Evolutionary conservation across 805 yeast genomes (phyloP).

Genomic region (Torulaspora franciscae): DNA sequence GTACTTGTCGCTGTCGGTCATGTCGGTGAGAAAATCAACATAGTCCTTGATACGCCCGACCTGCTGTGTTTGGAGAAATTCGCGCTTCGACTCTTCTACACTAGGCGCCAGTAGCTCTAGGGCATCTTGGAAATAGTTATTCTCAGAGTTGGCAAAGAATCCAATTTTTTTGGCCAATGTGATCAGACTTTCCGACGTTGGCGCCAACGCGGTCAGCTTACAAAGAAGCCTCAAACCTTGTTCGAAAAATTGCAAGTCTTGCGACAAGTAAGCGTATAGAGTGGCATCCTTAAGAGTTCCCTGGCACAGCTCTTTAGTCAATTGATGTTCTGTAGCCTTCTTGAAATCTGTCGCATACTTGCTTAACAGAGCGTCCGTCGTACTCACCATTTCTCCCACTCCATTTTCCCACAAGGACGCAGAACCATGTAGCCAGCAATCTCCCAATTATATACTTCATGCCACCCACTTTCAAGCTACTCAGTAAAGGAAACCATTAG

Average conservation of each 20-base stretch:
- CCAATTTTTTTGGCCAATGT: constrained; percentile 48
- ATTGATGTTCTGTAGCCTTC: constrained; percentile 37
- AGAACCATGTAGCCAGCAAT: neutral
- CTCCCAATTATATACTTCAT: neutral
- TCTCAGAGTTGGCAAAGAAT: constrained; percentile 45
- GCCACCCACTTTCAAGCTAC: neutral
- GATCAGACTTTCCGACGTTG: constrained; percentile 37
- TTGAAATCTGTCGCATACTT: constrained; percentile 27
- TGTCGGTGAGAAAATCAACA: constrained; percentile 34
- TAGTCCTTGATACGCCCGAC: constrained; percentile 39
- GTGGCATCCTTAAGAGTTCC: constrained; percentile 43
- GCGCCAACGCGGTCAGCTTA: constrained; percentile 43
- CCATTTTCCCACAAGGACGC: neutral
- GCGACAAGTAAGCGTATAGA: constrained; percentile 43
- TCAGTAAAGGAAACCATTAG: neutral
- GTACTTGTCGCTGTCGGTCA: constrained; percentile 28
- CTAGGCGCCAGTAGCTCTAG: constrained; percentile 24
- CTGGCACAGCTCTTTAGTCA: constrained; percentile 43
- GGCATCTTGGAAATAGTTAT: constrained; percentile 42
- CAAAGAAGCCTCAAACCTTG: constrained; percentile 42
- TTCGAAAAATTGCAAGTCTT: constrained; percentile 47
- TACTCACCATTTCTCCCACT: constrained; percentile 10
- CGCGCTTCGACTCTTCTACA: constrained; percentile 14
- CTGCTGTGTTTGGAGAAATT: constrained; percentile 12
- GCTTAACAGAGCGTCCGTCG: constrained; percentile 25